These are phyloP conservation scores for Botrytis squamosa DNA, from an alignment of 2,329 filamentous ascomycete species.

Conservation along the genomic window DNA sequence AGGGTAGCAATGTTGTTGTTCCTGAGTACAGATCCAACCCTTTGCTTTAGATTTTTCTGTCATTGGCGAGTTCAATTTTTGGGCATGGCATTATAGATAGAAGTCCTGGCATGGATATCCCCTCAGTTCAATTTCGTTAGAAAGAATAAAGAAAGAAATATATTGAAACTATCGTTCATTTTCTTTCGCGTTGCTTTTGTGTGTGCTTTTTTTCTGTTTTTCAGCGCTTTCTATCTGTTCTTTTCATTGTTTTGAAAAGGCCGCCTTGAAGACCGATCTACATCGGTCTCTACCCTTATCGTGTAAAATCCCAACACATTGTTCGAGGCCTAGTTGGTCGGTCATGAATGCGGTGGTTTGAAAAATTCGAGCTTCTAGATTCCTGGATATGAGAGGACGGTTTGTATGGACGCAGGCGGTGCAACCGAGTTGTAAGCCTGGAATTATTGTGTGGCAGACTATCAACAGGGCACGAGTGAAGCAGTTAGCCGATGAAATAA, in stretches of 20 bases:
- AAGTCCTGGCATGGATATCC: background rate
- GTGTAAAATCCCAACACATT: background rate
- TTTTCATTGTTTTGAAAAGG: background rate
- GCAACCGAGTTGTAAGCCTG: background rate
- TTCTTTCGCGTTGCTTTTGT: background rate
- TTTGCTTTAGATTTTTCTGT: conserved; percentile 47
- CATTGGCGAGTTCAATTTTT: background rate
- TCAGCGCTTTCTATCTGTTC: background rate
- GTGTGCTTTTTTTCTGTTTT: background rate
- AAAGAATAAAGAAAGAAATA: conserved; percentile 4
- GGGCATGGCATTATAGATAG: conserved; percentile 3
- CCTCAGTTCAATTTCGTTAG: background rate
- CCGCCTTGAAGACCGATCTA: background rate
- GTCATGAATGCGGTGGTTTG: background rate
- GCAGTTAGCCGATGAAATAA: background rate
- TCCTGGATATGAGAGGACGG: background rate
- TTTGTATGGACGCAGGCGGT: background rate
- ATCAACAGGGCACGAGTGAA: background rate
- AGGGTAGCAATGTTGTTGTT: conserved; percentile 52
- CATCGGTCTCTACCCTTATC: background rate
- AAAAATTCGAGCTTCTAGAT: background rate
- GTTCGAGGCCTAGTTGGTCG: background rate
- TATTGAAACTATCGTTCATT: background rate
- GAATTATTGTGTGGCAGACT: background rate
- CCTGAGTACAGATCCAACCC: conserved; percentile 65